A percentile compares a stretch with the other conserved stretches of the same genome.
These are phyloP conservation scores for Trichoderma sp. DNA, from an alignment of 2,329 filamentous ascomycete species.

Conservation along the genomic window DNA sequence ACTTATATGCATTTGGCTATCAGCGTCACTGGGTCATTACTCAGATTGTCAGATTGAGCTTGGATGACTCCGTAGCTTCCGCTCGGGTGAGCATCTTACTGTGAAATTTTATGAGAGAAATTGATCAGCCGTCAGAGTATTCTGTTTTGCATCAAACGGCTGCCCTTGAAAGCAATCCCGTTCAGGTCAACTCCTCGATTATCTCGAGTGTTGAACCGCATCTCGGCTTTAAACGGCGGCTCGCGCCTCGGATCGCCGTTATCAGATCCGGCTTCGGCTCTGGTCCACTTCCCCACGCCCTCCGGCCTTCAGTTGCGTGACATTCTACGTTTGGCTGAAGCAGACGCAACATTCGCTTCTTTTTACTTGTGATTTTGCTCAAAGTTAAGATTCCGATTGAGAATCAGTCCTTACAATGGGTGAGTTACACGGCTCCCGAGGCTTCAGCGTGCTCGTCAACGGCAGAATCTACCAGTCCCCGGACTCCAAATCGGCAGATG, in stretches of 20 bases:
- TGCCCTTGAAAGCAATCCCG: background rate
- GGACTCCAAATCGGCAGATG: background rate
- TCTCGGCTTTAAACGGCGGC: slow-evolving; percentile 19
- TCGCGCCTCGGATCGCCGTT: slow-evolving; percentile 11
- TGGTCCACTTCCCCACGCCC: slow-evolving; percentile 12
- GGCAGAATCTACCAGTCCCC: slow-evolving; percentile 32
- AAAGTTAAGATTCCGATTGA: background rate
- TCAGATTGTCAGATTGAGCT: no score
- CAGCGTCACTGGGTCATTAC: background rate
- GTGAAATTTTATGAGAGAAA: no score
- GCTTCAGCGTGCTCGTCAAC: slow-evolving; percentile 31
- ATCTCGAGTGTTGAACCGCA: background rate
- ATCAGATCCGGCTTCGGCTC: slow-evolving; percentile 25
- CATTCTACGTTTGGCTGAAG: background rate
- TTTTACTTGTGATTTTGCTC: background rate
- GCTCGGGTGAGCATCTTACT: no score
- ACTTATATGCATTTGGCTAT: background rate
- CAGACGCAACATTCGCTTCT: background rate
- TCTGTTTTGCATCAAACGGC: background rate
- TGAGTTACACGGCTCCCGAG: slow-evolving; percentile 14
- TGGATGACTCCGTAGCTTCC: no score
- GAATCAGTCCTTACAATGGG: slow-evolving; percentile 21
- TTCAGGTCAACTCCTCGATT: background rate
- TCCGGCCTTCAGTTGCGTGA: slow-evolving; percentile 15
- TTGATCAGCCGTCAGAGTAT: no score